These are phyloP conservation scores for Penicillium desertorum DNA, from an alignment of 495 filamentous ascomycete species.

Conservation along the genomic window DNA sequence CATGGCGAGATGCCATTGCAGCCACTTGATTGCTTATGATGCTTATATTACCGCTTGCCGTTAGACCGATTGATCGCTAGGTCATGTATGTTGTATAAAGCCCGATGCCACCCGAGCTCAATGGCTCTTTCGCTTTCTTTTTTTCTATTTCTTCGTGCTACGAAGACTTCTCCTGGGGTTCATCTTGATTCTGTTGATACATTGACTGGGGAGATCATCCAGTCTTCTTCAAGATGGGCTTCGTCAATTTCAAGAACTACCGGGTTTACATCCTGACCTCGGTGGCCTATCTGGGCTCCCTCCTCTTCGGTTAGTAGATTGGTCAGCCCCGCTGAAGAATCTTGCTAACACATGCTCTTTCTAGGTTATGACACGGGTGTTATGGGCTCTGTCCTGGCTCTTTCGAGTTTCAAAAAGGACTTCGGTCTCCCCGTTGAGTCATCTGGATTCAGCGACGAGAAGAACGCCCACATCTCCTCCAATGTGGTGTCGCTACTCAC, in stretches of 20 bases:
- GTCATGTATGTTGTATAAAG: slow-evolving; percentile 25
- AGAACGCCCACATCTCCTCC: slow-evolving; percentile 49
- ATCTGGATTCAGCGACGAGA: slow-evolving; percentile 30
- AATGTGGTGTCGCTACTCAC: slow-evolving; percentile 63
- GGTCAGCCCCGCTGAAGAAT: not conserved
- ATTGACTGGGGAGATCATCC: not conserved
- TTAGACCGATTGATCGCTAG: slow-evolving; percentile 4
- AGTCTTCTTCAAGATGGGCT: slow-evolving; percentile 26
- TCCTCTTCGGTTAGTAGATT: slow-evolving; percentile 48
- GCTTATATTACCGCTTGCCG: slow-evolving; percentile 8
- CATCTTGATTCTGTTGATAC: not conserved
- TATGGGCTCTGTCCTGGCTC: slow-evolving; percentile 56
- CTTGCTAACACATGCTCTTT: not conserved
- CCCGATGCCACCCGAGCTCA: slow-evolving; percentile 1
- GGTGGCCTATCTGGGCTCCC: slow-evolving; percentile 53
- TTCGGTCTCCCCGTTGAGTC: slow-evolving; percentile 44
- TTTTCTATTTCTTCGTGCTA: not conserved
- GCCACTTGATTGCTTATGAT: slow-evolving; percentile 11
- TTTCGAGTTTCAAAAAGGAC: slow-evolving; percentile 56
- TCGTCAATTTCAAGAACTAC: slow-evolving; percentile 47
- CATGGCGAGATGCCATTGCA: slow-evolving; percentile 3
- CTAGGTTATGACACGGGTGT: slow-evolving; percentile 58
- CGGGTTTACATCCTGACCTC: slow-evolving; percentile 54
- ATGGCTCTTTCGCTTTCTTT: not conserved
- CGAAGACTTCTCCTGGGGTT: slow-evolving; percentile 1